These are phyloP conservation scores for Pleoardoris graminearum DNA, from an alignment of 2,329 filamentous ascomycete genomes.

Conservation along the genomic window DNA sequence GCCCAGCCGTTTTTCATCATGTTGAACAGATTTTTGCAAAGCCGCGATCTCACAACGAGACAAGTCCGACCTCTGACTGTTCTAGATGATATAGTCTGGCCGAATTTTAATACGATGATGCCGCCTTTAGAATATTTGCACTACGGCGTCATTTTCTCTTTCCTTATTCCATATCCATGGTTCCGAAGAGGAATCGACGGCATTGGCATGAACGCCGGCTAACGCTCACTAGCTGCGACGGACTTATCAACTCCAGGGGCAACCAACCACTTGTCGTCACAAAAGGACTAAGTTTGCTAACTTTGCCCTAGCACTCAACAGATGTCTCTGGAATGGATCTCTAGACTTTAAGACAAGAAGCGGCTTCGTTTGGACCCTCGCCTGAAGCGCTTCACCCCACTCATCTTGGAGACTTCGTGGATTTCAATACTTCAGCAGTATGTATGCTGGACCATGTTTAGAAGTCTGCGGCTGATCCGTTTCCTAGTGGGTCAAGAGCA, in stretches of 20 bases:
- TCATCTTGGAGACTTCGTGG: neutral
- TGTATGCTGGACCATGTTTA: neutral
- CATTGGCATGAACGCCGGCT: neutral
- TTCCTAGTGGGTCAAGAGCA: neutral
- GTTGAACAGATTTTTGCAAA: neutral
- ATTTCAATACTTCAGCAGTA: neutral
- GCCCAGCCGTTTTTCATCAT: neutral
- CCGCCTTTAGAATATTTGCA: too few relatives aligned
- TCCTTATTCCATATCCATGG: neutral
- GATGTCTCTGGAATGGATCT: neutral
- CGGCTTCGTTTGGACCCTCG: neutral
- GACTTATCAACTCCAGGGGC: neutral
- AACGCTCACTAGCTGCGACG: neutral
- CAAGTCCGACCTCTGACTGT: too few relatives aligned
- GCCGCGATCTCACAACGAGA: too few relatives aligned
- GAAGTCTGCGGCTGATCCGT: neutral
- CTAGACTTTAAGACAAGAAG: neutral
- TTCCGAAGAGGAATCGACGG: neutral
- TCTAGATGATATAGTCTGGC: too few relatives aligned
- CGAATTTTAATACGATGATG: too few relatives aligned
- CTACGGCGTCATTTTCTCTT: too few relatives aligned
- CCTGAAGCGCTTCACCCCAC: neutral
- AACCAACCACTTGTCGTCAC: neutral
- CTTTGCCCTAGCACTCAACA: neutral
- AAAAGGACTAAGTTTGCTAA: neutral